Base-by-base conservation (phyloP, 2,329 filamentous ascomycete species). In the Lasiodiplodia citricola region DNA sequence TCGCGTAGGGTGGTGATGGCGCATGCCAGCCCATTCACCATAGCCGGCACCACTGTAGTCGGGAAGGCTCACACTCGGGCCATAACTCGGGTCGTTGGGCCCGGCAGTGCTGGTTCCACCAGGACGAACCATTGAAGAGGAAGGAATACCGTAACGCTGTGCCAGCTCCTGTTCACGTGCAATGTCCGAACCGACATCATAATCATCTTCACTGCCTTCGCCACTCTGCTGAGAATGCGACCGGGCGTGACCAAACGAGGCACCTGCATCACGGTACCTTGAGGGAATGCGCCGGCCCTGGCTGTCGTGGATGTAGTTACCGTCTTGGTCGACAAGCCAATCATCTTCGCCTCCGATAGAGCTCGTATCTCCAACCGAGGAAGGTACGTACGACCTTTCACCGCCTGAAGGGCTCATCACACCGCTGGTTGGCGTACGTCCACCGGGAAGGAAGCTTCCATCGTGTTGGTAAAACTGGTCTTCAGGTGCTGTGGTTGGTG, bases 141-240 rank as follows among this genome's bases (percentile, higher is more conserved):
- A 72, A 47, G 76, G 71, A 6, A 78, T 75, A 52, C 83, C 83
- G 69, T 85, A 86, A 55, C 79, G 79, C 56, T 81, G 80, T 31
- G 82, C 75, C 66, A 83, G 82, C 70, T 83, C 81, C n/a, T 81
- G 77, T 73, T 86, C 84, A 10, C 81, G 80, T 10, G 81, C 83
- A 2, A 82, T 79, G 70, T 86, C 85, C 44, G 84, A 85, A 58
- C 83, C 79, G 18, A 84, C 84, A 58, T 87, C 86, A 71, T 86
- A 87, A 66, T 88, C 87, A 56, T 88, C 86, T 44, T 62, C 67
- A 21, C 60, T 63, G 7, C 52, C 67, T 38, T 68, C 66, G 23
- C 50, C 67, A 44, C 67, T 68, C 23, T 65, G 57, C 21, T 57
- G 55, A 31, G 66, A 60, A 14, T 44, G 66, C 31, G 54, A 58